Evolutionary conservation across 371 early-diverging fungal species (phyloP).

Genomic region (Lichtheimia corymbifera): DNA sequence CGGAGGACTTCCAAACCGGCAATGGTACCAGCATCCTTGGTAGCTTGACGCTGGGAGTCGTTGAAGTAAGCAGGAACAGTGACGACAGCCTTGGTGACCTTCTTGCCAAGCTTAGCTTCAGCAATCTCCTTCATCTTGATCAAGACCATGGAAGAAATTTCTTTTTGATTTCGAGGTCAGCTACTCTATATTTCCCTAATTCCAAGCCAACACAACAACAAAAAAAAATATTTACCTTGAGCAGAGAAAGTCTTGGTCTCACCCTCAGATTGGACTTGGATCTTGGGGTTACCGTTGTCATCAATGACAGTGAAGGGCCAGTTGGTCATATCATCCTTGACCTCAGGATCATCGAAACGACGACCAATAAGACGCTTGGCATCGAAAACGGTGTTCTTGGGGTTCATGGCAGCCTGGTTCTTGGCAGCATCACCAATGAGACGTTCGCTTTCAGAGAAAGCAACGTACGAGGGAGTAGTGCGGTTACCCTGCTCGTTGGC

Average conservation of each 20-base stretch:
- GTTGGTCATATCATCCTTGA: constrained; percentile 93
- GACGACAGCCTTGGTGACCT: constrained; percentile 83
- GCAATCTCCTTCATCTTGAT: constrained; percentile 93
- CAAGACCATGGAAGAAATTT: constrained; percentile 92
- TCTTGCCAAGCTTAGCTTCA: constrained; percentile 80
- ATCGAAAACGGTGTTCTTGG: constrained; percentile 92
- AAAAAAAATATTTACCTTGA: constrained; percentile 45
- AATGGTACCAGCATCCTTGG: constrained; percentile 97
- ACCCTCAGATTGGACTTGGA: constrained; percentile 86
- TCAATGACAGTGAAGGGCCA: constrained; percentile 89
- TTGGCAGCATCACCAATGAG: constrained; percentile 95
- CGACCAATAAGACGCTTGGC: constrained; percentile 98
- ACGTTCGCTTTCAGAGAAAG: constrained; percentile 90
- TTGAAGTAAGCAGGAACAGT: constrained; percentile 68
- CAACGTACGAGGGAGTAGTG: constrained; percentile 96
- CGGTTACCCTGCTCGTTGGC: constrained; percentile 98
- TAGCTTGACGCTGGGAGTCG: constrained; percentile 98
- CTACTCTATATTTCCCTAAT: neutral
- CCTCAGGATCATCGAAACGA: constrained; percentile 85
- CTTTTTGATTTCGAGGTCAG: constrained; percentile 24
- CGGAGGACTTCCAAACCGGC: constrained; percentile 96
- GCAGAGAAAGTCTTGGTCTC: constrained; percentile 88
- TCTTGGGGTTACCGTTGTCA: constrained; percentile 82
- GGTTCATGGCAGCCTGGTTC: constrained; percentile 91
- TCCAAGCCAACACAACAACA: neutral